phyloP scores from a whole-genome alignment of 176 grass and related monocot genomes.

The Secale cereale region DNA sequence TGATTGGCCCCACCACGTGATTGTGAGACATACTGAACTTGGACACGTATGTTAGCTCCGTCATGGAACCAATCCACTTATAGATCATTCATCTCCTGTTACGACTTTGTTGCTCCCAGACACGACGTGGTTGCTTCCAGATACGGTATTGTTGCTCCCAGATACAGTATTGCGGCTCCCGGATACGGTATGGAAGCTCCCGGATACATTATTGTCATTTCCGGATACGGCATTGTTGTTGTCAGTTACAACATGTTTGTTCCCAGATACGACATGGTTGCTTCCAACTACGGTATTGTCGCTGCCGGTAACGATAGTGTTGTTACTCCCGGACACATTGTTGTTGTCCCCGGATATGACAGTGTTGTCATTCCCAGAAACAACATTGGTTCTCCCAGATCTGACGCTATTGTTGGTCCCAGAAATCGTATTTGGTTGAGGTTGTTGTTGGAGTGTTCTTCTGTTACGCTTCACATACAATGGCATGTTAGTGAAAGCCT shows the following conservation, averaged over 20 bases:
- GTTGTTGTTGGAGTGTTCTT: neutral
- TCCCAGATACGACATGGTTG: too few species aligned
- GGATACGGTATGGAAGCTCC: too few species aligned
- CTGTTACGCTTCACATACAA: neutral
- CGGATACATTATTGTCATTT: too few species aligned
- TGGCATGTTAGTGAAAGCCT: neutral
- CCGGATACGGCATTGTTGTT: too few species aligned
- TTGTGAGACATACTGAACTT: too few species aligned
- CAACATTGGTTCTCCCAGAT: neutral
- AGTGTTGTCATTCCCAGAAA: neutral
- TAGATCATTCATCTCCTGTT: neutral
- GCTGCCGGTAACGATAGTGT: too few species aligned
- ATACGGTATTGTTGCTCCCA: neutral
- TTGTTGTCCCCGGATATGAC: too few species aligned
- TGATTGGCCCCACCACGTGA: too few species aligned
- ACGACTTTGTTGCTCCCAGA: constrained; percentile 5
- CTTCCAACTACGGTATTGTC: too few species aligned
- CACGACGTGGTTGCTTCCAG: neutral
- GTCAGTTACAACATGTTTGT: too few species aligned
- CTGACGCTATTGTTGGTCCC: neutral
- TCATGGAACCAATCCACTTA: neutral
- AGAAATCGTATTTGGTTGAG: neutral
- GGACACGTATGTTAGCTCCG: too few species aligned
- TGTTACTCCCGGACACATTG: too few species aligned
- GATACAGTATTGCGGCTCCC: neutral